These are phyloP conservation scores for Elaeagnus macrophylla DNA, from an alignment of 306 rosid genomes.

Conservation along the genomic window DNA sequence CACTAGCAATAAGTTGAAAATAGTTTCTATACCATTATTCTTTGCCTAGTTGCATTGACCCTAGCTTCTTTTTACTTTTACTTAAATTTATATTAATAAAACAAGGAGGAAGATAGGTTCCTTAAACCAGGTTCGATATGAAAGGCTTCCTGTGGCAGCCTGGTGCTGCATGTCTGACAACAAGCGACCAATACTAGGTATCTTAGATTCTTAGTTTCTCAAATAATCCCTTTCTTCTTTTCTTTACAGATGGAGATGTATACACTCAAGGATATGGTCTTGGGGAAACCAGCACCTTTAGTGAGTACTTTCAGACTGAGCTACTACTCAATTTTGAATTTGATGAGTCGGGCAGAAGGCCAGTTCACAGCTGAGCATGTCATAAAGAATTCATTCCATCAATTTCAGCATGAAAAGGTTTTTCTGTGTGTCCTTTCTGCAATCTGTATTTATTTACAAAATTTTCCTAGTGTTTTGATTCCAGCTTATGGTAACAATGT, in stretches of 20 bases:
- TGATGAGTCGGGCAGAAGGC: constrained; percentile 99
- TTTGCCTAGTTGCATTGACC: not conserved
- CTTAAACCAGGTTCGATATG: not conserved
- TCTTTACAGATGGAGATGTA: constrained; percentile 85
- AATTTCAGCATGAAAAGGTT: constrained; percentile 96
- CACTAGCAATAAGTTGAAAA: not conserved
- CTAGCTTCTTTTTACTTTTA: not conserved
- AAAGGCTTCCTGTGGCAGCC: not conserved
- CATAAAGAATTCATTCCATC: constrained; percentile 87
- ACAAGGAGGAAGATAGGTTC: not conserved
- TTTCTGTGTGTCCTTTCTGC: constrained; percentile 20
- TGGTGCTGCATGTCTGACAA: constrained; percentile 14
- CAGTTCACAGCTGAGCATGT: constrained; percentile 96
- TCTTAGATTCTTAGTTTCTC: constrained; percentile 4
- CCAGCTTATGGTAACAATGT: too few species aligned
- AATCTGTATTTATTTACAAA: not conserved
- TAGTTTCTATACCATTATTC: not conserved
- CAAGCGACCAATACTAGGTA: not conserved
- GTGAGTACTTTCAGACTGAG: constrained; percentile 97
- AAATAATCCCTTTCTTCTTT: constrained; percentile 13
- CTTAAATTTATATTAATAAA: constrained; percentile 1
- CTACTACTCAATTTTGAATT: constrained; percentile 92
- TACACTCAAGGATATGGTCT: constrained; percentile 82
- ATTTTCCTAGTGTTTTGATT: too few species aligned
- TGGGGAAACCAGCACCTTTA: constrained; percentile 97